These are phyloP conservation scores for Cinnamomum micranthum DNA, from an alignment of 164 flowering plant genomes.

Conservation along the genomic window DNA sequence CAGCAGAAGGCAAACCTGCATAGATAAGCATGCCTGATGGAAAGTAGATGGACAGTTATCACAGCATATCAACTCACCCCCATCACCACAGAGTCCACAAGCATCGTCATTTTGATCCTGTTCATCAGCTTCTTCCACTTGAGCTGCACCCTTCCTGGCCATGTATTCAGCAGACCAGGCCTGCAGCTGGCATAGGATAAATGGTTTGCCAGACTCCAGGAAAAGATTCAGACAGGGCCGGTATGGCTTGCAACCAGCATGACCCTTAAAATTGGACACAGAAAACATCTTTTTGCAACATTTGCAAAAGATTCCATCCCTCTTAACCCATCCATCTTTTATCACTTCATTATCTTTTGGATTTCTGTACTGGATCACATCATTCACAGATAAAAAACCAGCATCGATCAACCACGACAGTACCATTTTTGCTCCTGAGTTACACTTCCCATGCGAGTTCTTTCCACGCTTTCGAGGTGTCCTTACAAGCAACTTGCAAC, in stretches of 20 bases:
- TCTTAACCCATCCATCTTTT: conserved; percentile 68
- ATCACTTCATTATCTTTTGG: conserved; percentile 48
- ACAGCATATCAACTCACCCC: conserved; percentile 92
- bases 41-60: conserved; percentile 96
- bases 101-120: conserved; percentile 88
- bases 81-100: conserved; percentile 96
- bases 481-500: conserved; percentile 67
- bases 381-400: conserved; percentile 61
- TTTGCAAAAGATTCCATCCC: conserved; percentile 68
- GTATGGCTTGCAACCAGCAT: conserved; percentile 68
- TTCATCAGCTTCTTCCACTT: conserved; percentile 36
- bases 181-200: conserved; percentile 71
- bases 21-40: conserved; percentile 77
- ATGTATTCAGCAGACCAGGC: conserved; percentile 96
- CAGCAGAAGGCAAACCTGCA: conserved; percentile 51
- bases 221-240: conserved; percentile 74
- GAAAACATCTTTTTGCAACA: conserved; percentile 68
- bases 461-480: conserved; percentile 47
- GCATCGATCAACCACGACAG: conserved; percentile 75
- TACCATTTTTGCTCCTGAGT: conserved; percentile 57
- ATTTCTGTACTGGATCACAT: conserved; percentile 66
- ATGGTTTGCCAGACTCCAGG: conserved; percentile 73
- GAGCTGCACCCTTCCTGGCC: conserved; percentile 44
- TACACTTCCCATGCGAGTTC: conserved; percentile 39
- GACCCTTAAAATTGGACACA: conserved; percentile 67